A percentile compares a stretch with the other conserved stretches of the same genome.
Conservation (phyloP, 192 early-diverging fungal genomes). For the Coemansia sp. region DNA sequence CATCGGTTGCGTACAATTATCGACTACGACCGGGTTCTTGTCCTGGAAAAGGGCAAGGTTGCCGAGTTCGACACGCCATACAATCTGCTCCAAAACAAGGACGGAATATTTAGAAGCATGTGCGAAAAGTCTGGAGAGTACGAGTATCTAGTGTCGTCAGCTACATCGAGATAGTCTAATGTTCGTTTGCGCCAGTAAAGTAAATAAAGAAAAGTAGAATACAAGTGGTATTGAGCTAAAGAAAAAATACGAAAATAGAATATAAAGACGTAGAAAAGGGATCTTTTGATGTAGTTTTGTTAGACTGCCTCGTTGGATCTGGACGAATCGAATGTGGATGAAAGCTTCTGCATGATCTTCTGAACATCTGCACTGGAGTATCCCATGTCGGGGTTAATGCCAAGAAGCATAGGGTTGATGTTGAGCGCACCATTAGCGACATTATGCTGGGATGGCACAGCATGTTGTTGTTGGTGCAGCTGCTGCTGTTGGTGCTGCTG, state of each 20-base stretch:
- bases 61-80: constrained; percentile 80
- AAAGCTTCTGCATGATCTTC: not conserved
- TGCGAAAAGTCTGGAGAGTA: constrained; percentile 79
- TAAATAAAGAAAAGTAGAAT: not conserved
- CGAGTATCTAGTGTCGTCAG: constrained; percentile 21
- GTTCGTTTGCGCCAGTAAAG: not conserved
- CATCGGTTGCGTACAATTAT: constrained; percentile 84
- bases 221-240: not conserved
- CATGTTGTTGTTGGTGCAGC: not conserved
- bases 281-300: not conserved
- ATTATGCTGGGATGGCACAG: not conserved
- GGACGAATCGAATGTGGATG: not conserved
- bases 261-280: not conserved
- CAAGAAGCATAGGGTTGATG: not conserved
- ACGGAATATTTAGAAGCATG: constrained; percentile 69
- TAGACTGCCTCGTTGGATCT: not conserved
- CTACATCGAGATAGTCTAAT: not conserved
- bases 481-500: not conserved
- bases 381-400: constrained; percentile 1
- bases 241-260: not conserved
- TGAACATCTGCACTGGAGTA: constrained; percentile 1
- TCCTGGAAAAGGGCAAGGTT: constrained; percentile 73
- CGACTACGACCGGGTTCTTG: constrained; percentile 82
- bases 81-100: not conserved
- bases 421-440: not conserved